phyloP scores from a whole-genome alignment of 1,284 basidiomycete species.

The Chalciporus sp. region DNA sequence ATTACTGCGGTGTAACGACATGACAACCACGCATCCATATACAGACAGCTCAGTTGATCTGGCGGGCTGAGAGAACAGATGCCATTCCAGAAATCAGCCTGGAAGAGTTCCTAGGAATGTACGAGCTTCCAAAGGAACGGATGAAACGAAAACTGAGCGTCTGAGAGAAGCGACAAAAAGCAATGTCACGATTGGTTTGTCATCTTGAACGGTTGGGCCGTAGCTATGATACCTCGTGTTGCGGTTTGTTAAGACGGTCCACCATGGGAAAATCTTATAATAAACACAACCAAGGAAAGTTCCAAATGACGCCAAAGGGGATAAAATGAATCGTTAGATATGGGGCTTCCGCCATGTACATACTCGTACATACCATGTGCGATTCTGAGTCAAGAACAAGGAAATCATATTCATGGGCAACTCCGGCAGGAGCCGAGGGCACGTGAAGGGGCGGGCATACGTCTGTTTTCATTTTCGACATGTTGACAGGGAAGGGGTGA shows the following conservation, averaged over 20 bases:
- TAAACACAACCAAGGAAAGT: slow-evolving; percentile 14
- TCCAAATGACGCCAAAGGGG: slow-evolving; percentile 21
- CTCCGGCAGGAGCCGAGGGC: slow-evolving; percentile 24
- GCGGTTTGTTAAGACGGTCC: slow-evolving; percentile 2
- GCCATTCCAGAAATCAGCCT: slow-evolving; percentile 10
- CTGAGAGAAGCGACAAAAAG: slow-evolving; percentile 11
- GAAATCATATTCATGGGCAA: slow-evolving; percentile 22
- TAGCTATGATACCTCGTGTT: slow-evolving; percentile 27
- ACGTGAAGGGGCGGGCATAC: slow-evolving; percentile 24
- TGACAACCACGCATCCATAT: slow-evolving; percentile 20
- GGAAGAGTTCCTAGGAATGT: slow-evolving; percentile 8
- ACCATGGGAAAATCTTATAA: slow-evolving; percentile 33
- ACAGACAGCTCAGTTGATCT: slow-evolving; percentile 17
- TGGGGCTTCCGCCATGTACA: no score
- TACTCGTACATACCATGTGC: slow-evolving; percentile 18
- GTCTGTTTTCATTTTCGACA: slow-evolving; percentile 5
- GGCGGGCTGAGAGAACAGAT: slow-evolving; percentile 3
- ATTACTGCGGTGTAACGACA: slow-evolving; percentile 2
- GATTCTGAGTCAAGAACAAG: slow-evolving; percentile 2
- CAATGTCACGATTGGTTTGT: slow-evolving; percentile 2
- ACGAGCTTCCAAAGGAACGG: slow-evolving; percentile 14
- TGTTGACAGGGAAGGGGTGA: slow-evolving; percentile 5
- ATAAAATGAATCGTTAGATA: slow-evolving; percentile 13
- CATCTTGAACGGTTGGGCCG: slow-evolving; percentile 9
- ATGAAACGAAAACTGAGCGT: slow-evolving; percentile 7